Percentiles rank a stretch among this genome's conserved stretches.
Conservation (phyloP, 1,139 yeast genomes). For the Hansenula anomala region DNA sequence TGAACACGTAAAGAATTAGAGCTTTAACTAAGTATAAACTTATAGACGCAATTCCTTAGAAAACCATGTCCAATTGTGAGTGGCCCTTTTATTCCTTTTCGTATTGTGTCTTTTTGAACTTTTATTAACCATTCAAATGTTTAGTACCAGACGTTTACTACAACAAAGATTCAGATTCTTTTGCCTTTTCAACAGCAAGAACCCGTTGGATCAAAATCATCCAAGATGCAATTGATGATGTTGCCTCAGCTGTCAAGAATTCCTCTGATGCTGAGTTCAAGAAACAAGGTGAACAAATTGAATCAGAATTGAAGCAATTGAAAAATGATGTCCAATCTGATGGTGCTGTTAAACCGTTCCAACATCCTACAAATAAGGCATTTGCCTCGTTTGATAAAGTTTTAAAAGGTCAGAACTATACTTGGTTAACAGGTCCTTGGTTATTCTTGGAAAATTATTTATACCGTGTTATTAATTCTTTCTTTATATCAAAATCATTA, state of each 20-base stretch:
- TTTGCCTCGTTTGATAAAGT: slow-evolving; percentile 49
- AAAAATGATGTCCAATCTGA: slow-evolving; percentile 36
- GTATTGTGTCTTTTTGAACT: too few relatives aligned
- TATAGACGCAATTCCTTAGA: too few relatives aligned
- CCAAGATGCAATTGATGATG: slow-evolving; percentile 61
- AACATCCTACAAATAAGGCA: slow-evolving; percentile 35
- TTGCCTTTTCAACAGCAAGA: slow-evolving; percentile 76
- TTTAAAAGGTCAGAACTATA: slow-evolving; percentile 29
- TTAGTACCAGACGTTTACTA: slow-evolving; percentile 41
- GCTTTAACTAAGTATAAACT: too few relatives aligned
- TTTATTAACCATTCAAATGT: neutral
- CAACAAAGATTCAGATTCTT: slow-evolving; percentile 69
- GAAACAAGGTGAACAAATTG: slow-evolving; percentile 28
- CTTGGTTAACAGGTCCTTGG: slow-evolving; percentile 95
- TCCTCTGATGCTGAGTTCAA: slow-evolving; percentile 19
- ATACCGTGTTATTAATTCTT: slow-evolving; percentile 58
- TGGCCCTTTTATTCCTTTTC: too few relatives aligned
- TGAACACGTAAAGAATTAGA: too few relatives aligned
- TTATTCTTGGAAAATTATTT: slow-evolving; percentile 78
- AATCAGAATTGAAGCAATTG: slow-evolving; percentile 35
- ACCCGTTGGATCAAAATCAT: slow-evolving; percentile 87
- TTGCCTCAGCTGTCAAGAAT: slow-evolving; percentile 30
- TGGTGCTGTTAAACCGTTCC: slow-evolving; percentile 37
- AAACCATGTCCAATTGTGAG: neutral
- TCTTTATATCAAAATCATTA: slow-evolving; percentile 33